Conservation (phyloP, 176 grass and related monocot genomes). For the Triticum urartu region DNA sequence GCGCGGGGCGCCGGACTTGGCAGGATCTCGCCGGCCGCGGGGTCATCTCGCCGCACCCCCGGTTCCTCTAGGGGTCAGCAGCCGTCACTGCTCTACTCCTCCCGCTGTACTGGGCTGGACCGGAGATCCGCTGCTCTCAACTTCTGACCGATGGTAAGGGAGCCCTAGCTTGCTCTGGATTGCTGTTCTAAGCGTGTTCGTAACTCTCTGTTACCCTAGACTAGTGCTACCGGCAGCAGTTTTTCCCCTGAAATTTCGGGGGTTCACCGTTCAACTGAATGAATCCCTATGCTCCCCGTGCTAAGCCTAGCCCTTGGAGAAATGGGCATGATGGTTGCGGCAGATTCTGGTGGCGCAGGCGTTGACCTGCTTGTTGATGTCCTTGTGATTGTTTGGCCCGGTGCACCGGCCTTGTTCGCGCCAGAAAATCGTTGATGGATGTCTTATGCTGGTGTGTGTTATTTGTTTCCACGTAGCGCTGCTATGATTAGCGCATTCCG, state of each 20-base stretch:
- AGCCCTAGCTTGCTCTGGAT: constrained; percentile 19
- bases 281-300: neutral
- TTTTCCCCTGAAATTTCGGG: neutral
- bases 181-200: neutral
- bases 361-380: constrained; percentile 18
- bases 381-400: neutral
- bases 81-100: neutral
- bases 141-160: constrained; percentile 45
- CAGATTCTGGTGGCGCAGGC: neutral
- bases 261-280: neutral
- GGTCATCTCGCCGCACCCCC: neutral
- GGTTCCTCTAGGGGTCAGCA: neutral
- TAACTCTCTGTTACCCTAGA: neutral
- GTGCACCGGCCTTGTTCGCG: neutral
- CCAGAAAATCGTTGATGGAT: neutral
- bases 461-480: neutral
- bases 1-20: neutral
- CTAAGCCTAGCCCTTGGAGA: neutral
- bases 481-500: neutral
- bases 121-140: constrained; percentile 31
- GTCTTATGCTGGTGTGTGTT: neutral
- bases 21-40: neutral
- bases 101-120: neutral
- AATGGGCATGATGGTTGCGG: neutral
- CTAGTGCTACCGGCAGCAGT: neutral